Evolutionary conservation across 306 rosid species (phyloP), one percentile per base, ranked within the genome.

Genomic region (Sechiopsis laciniata): DNA sequence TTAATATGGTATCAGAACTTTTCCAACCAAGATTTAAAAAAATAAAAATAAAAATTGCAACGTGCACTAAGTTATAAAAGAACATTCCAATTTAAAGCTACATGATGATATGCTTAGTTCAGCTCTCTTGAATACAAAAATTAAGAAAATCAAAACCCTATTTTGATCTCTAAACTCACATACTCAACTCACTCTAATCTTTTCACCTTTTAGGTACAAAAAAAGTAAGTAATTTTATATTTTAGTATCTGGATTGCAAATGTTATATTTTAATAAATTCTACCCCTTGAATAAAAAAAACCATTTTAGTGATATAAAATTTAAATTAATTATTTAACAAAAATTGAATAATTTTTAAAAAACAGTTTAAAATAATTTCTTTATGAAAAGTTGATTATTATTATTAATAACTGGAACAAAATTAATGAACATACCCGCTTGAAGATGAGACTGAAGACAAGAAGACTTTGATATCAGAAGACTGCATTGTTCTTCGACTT

Each of bases 401-500:
- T 54, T 54, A 54, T 32, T 32, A 32, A 32, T 32, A 15, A 62
- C 2, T 5, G 0, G 16, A 64, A 64, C 2, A 35, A 42, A 42
- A 42, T 65, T 19, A 32, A 66, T 19, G 35, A 66, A 66, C 72
- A 7, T 66, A 66, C 72, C 32, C 72, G 3, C 2, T 66, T 11
- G 72, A 66, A 66, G 72, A 66, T n/a, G 71, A 4, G 71, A 64
- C 9, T 0, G 71, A 67, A 20, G 72, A 67, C 4, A 48, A 21
- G 55, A 45, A 21, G 37, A 51, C 3, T 48, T 24, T 48, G 73
- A 21, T 68, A 22, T 42, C 35, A 45, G 35, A 66, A 42, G 72
- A 45, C 1, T 20, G 72, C n/a, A 20, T 19, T 20, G 55, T 66
- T 66, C 17, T 50, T 69, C 14, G 24, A 48, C 73, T 50, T 21